Base-by-base conservation (phyloP, 225 moss, liverwort and hornwort species). In the Rhytidiadelphus loreus region DNA sequence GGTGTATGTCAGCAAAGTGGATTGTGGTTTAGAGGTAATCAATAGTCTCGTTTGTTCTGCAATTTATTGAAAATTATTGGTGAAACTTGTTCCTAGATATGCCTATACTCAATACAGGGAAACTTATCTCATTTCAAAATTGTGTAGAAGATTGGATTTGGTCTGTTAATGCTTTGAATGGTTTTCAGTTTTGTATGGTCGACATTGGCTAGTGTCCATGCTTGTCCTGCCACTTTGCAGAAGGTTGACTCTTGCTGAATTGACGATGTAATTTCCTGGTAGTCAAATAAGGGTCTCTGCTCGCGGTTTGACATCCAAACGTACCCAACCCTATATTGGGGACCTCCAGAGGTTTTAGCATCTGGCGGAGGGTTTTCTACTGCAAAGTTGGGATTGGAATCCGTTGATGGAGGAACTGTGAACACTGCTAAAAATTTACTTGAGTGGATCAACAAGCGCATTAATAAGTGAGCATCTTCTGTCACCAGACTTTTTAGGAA, bases 1-100 rank as follows among this genome's bases (percentile, higher is more conserved):
- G 83, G 92, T 98, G 86, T 92, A 94, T 66, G 75, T 93, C 80
- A 92, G 94, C 82, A 96, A 92, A 93, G 96, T 98, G 88, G 91
- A 98, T 91, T 98, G 97, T 89, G 95, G 93, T 32, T 87, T 95
- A 89, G 89, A 93, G 96, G 97, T 97, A 90, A 88, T 69, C 39
- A 60, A 72, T 25, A 79, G n/a, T 29, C 82, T 76, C 66, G 73
- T 53, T 74, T 78, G 72, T 58, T 46, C 11, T 53, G 57, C 57
- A 69, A 39, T 70, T 39, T 71, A 57, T 55, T 77, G 56, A 30
- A 44, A 55, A 69, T 25, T 52, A 73, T 66, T 50, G 79, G 80
- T 87, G 65, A 60, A 25, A 57, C 77, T 71, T 58, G 48, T 71
- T 85, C 23, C 58, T 82, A 64, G 83, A 22, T 80, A 52, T 73